Evolutionary conservation across 768 basidiomycete species (phyloP).

Genomic region (Multifurca ochricompacta): DNA sequence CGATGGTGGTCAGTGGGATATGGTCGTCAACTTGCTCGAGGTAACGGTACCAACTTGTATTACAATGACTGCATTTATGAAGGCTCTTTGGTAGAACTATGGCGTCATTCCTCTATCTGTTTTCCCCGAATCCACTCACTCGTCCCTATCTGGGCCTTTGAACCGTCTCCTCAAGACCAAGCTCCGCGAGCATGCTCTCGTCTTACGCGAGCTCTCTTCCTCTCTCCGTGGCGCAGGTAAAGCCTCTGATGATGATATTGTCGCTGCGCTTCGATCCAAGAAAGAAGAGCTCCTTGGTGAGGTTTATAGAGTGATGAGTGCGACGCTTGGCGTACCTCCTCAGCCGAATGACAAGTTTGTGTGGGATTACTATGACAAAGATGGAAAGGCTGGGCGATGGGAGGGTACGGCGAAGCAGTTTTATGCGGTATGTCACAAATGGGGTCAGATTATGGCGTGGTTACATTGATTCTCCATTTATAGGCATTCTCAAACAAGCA

Average conservation of each 20-base stretch:
- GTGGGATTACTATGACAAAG: conserved; percentile 84
- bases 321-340: conserved; percentile 82
- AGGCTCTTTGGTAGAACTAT: conserved; percentile 44
- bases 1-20: conserved; percentile 95
- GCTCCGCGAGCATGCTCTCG: conserved; percentile 85
- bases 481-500: conserved; percentile 23
- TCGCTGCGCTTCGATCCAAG: conserved; percentile 58
- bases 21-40: conserved; percentile 63
- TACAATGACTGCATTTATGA: neutral
- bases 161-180: conserved; percentile 80
- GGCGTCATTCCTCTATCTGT: conserved; percentile 78
- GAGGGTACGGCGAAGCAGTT: conserved; percentile 76
- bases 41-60: conserved; percentile 27
- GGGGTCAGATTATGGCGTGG: conserved; percentile 20
- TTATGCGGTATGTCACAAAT: conserved; percentile 37
- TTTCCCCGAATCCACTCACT: conserved; percentile 80
- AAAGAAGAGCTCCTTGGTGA: conserved; percentile 82
- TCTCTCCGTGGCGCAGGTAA: conserved; percentile 41
- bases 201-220: no score
- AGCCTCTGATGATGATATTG: conserved; percentile 39
- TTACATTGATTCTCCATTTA: conserved; percentile 8
- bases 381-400: conserved; percentile 67
- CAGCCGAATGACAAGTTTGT: conserved; percentile 58
- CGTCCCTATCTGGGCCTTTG: conserved; percentile 63
- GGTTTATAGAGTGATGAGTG: conserved; percentile 74